phyloP scores from a whole-genome alignment of 345 rosid genomes.

The Lepidium didymum region DNA sequence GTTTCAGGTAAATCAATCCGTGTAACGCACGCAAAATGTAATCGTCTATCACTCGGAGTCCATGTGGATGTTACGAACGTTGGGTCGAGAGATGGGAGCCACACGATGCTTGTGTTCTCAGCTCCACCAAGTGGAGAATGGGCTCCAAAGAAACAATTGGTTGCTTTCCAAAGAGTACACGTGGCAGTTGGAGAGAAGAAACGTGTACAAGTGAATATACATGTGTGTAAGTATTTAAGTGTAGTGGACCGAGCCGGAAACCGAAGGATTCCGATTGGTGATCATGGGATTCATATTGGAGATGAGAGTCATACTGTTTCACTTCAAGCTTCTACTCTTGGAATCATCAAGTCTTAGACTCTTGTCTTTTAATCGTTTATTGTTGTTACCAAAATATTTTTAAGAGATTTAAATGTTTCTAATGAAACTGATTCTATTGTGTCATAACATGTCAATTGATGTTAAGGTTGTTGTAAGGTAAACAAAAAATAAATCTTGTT shows the following conservation, averaged over 20 bases:
- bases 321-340: conserved; percentile 49
- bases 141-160: conserved; percentile 71
- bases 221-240: conserved; percentile 79
- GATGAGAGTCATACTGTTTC: conserved; percentile 48
- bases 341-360: conserved; percentile 44
- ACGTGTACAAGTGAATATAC: conserved; percentile 52
- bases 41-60: conserved; percentile 43
- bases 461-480: not conserved
- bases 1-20: conserved; percentile 47
- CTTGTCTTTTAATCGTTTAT: not conserved
- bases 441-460: not conserved
- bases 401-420: not conserved
- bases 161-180: conserved; percentile 58
- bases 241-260: conserved; percentile 71
- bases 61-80: conserved; percentile 59
- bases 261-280: conserved; percentile 83
- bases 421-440: not conserved
- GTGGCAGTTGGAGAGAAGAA: conserved; percentile 45
- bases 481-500: not conserved
- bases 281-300: conserved; percentile 65
- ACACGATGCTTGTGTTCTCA: conserved; percentile 63
- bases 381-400: not conserved
- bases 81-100: conserved; percentile 61
- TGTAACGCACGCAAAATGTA: conserved; percentile 64
- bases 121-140: conserved; percentile 56